Evolutionary conservation across 176 grass and related monocot species (phyloP), one percentile per base, ranked within the genome.

Genomic region (Hyparrhenia diplandra): DNA sequence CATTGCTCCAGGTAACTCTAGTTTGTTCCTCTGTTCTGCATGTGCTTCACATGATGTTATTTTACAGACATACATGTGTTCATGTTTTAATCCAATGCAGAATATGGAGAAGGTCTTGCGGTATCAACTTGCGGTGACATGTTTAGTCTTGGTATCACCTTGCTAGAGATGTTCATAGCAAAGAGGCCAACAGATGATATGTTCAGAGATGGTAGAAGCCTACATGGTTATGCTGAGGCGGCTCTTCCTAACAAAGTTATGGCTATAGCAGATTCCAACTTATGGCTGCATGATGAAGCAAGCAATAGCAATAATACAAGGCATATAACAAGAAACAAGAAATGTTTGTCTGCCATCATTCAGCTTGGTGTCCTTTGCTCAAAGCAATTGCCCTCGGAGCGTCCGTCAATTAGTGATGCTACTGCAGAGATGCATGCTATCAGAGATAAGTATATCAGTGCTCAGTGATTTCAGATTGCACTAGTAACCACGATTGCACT

Each of bases 381-480:
- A 13, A 83, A 35, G 59, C 57, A 83, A 39, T 12, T 52, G n/a
- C 69, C 70, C 5, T 21, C 7, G 65, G 42, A 65, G 42, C 29
- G 69, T 2, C 5, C 8, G 29, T 64, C 55, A 73, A 23, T 31
- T 1, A 25, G 57, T 2, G 55, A 73, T 20, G 40, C 31, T 36
- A 59, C 80, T 74, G 58, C 29, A 28, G 70, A 83, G 41, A 83
- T 83, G 69, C 69, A 83, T 82, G 39, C 68, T 7, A 62, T 82
- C 28, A 72, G 79, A 82, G 67, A 82, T 62, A 17, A 12, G 14
- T 74, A 83, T 59, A 31, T 37, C 9, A 51, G 20, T 65, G 61
- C 59, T 36, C 13, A 64, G 23, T 65, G 29, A 74, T 65, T 10
- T n/a, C 16, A 11, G 2, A 39, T 39, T n/a, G 20, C 65, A 65